Conservation (phyloP, 371 early-diverging fungal species). For the Lichtheimia ramosa region DNA sequence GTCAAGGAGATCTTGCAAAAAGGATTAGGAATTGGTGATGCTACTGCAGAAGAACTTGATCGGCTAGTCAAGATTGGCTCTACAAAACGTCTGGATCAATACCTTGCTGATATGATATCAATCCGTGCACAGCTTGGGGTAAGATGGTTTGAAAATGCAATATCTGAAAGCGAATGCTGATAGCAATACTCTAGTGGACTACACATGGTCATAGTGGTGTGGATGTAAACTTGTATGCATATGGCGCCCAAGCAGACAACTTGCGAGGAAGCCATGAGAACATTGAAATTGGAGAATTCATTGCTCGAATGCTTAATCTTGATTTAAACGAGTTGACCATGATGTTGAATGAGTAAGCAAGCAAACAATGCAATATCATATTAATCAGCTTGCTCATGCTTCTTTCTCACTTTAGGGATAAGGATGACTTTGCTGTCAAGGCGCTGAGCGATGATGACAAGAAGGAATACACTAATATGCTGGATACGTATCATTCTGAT, state of each 20-base stretch:
- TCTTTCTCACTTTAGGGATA: background rate
- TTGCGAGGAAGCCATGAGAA: slow-evolving; percentile 80
- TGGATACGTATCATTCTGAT: slow-evolving; percentile 36
- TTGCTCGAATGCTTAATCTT: slow-evolving; percentile 63
- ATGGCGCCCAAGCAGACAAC: slow-evolving; percentile 49
- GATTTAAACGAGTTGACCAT: slow-evolving; percentile 65
- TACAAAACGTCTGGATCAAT: slow-evolving; percentile 40
- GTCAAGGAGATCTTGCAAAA: slow-evolving; percentile 46
- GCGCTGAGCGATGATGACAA: slow-evolving; percentile 27
- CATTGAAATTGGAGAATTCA: slow-evolving; percentile 82
- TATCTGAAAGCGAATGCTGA: background rate
- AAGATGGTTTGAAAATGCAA: slow-evolving; percentile 14
- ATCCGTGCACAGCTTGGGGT: slow-evolving; percentile 71
- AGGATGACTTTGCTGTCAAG: slow-evolving; percentile 21
- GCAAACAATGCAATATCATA: background rate
- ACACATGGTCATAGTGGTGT: slow-evolving; percentile 93
- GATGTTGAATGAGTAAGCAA: slow-evolving; percentile 49
- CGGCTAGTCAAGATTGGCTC: slow-evolving; percentile 29
- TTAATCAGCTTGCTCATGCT: background rate
- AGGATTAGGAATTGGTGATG: slow-evolving; percentile 68
- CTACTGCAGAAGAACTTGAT: slow-evolving; percentile 64
- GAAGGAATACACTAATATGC: slow-evolving; percentile 28
- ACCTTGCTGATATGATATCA: slow-evolving; percentile 71
- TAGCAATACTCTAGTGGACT: slow-evolving; percentile 61
- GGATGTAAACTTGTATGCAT: slow-evolving; percentile 92